These are phyloP conservation scores for Didymellaceae sp. DNA, from an alignment of 2,329 filamentous ascomycete genomes.

Conservation along the genomic window DNA sequence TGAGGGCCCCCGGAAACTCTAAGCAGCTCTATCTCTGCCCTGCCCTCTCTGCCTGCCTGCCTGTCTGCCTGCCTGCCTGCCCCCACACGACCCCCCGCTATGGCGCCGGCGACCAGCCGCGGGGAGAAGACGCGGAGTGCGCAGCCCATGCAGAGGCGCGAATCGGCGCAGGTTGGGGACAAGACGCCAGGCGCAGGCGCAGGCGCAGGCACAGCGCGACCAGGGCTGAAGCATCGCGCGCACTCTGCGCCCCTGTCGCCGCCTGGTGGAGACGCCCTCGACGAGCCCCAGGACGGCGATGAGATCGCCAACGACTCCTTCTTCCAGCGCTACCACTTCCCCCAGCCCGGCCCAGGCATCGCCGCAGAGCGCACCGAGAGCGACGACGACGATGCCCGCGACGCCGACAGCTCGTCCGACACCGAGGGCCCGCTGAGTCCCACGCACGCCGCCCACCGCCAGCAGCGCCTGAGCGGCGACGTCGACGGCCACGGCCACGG, in stretches of 20 bases:
- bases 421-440: conserved; percentile 50
- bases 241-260: conserved; percentile 46
- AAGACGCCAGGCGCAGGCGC: background rate
- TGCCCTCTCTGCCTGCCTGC: too few species aligned
- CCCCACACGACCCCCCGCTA: background rate
- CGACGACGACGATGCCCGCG: conserved; percentile 28
- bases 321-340: conserved; percentile 52
- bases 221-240: conserved; percentile 45
- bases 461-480: conserved; percentile 1
- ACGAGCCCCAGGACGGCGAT: conserved; percentile 65
- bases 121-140: conserved; percentile 34
- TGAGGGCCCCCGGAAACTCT: background rate
- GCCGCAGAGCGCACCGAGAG: conserved; percentile 32
- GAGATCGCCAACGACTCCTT: conserved; percentile 50
- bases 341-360: conserved; percentile 29
- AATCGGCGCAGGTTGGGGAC: conserved; percentile 13
- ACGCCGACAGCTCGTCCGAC: conserved; percentile 42
- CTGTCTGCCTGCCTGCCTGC: too few species aligned
- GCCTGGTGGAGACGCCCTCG: conserved; percentile 43
- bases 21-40: too few species aligned
- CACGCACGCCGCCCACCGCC: conserved; percentile 38
- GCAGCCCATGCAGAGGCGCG: conserved; percentile 21
- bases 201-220: conserved; percentile 26
- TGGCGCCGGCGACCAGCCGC: conserved; percentile 8
- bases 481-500: conserved; percentile 2